phyloP scores from a whole-genome alignment of 331 rosid species.

The Erythrophleum ivorense region DNA sequence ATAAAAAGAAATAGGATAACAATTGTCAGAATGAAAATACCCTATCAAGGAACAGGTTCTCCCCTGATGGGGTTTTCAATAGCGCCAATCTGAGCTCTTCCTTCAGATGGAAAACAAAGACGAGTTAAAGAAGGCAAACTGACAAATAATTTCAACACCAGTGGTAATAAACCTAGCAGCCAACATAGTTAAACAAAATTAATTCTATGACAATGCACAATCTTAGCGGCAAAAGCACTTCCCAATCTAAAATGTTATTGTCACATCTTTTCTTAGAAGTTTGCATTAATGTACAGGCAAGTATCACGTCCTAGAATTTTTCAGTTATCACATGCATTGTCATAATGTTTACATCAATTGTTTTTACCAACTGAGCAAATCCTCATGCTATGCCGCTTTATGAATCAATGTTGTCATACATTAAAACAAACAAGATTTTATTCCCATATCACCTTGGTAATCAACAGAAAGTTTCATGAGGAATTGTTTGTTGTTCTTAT shows the following conservation, averaged over 20 bases:
- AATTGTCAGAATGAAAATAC: slow-evolving; percentile 41
- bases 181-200: background rate
- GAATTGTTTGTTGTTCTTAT: too few relatives aligned
- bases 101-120: slow-evolving; percentile 50
- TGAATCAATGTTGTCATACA: background rate
- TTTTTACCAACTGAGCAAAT: background rate
- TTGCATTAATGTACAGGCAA: background rate
- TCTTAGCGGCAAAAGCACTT: background rate
- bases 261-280: slow-evolving; percentile 8
- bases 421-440: background rate
- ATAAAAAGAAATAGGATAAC: background rate
- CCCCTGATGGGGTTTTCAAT: slow-evolving; percentile 45
- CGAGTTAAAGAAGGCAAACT: slow-evolving; percentile 23
- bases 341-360: background rate
- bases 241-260: slow-evolving; percentile 7
- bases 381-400: background rate
- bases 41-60: slow-evolving; percentile 75
- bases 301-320: background rate
- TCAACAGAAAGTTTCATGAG: background rate
- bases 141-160: slow-evolving; percentile 19
- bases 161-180: background rate
- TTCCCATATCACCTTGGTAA: background rate
- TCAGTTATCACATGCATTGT: background rate
- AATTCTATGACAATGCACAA: slow-evolving; percentile 12
- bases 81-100: slow-evolving; percentile 77